phyloP scores from a whole-genome alignment of 2,329 filamentous ascomycete species.

The Ramularia collo-cygni region DNA sequence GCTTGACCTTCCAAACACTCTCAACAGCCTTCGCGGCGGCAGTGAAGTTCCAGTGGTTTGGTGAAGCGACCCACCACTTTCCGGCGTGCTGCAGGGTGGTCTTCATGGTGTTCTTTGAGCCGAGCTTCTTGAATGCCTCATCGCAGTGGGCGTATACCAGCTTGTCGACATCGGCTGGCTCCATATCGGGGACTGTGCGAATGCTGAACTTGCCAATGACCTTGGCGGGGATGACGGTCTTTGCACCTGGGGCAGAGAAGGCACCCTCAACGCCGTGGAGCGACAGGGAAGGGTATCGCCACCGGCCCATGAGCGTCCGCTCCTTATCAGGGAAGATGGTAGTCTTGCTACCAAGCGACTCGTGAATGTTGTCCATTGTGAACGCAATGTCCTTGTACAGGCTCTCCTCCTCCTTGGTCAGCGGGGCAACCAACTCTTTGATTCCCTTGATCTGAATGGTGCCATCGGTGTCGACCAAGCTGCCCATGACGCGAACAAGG shows the following conservation, averaged over 20 bases:
- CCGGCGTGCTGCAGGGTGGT: constrained; percentile 79
- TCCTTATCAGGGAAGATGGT: constrained; percentile 86
- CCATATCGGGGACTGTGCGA: constrained; percentile 95
- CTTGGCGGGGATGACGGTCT: constrained; percentile 98
- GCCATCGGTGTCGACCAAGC: constrained; percentile 80
- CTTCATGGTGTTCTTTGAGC: constrained; percentile 85
- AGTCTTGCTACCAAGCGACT: constrained; percentile 83
- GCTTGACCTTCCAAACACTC: constrained; percentile 86
- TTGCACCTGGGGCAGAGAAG: constrained; percentile 86
- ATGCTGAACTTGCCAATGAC: constrained; percentile 98
- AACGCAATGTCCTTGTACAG: constrained; percentile 90
- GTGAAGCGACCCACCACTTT: constrained; percentile 98
- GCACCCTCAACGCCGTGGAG: constrained; percentile 93
- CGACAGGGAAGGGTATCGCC: constrained; percentile 90
- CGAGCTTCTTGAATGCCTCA: constrained; percentile 75
- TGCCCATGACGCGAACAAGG: constrained; percentile 71
- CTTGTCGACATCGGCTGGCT: constrained; percentile 80
- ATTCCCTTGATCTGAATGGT: constrained; percentile 94
- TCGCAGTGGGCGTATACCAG: constrained; percentile 78
- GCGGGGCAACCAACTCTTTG: constrained; percentile 81
- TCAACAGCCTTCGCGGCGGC: constrained; percentile 94
- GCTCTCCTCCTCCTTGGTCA: constrained; percentile 77
- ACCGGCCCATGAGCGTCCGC: constrained; percentile 86
- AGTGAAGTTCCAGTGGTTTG: constrained; percentile 98
- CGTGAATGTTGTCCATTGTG: constrained; percentile 91